Conservation (phyloP, 768 basidiomycete genomes). For the Neoboletus magnificus region DNA sequence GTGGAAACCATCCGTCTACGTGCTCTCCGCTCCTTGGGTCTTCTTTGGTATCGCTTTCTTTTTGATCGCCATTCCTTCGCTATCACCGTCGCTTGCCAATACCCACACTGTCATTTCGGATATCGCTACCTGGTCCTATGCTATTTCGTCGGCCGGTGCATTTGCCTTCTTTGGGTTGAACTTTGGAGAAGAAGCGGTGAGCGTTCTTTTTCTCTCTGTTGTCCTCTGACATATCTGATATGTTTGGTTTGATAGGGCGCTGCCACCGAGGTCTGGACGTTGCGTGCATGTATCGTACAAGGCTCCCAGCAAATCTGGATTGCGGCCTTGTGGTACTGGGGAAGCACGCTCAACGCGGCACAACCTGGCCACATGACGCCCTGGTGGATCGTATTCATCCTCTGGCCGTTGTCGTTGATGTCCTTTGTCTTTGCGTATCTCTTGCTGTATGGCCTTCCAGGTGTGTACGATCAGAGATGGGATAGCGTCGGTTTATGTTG, state of each 20-base stretch:
- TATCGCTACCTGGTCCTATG: constrained; percentile 87
- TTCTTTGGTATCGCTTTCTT: constrained; percentile 92
- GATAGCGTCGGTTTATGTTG: not conserved
- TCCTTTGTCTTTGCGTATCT: constrained; percentile 77
- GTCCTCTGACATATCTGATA: constrained; percentile 1
- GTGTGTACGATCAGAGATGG: constrained; percentile 36
- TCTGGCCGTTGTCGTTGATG: constrained; percentile 79
- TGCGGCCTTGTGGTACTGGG: constrained; percentile 96
- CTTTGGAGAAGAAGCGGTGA: constrained; percentile 92
- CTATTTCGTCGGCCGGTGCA: constrained; percentile 86
- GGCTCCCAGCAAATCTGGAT: constrained; percentile 97
- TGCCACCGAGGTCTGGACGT: constrained; percentile 90
- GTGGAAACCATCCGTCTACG: constrained; percentile 82
- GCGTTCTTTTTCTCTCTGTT: constrained; percentile 22
- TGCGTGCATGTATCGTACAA: constrained; percentile 90
- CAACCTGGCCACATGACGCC: constrained; percentile 56
- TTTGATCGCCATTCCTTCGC: constrained; percentile 83
- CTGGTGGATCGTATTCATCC: constrained; percentile 79
- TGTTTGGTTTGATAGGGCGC: constrained; percentile 55
- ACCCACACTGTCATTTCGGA: constrained; percentile 69
- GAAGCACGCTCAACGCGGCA: constrained; percentile 66
- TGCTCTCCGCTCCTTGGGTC: constrained; percentile 83
- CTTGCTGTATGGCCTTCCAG: constrained; percentile 84
- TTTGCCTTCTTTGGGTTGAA: constrained; percentile 95
- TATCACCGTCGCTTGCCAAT: constrained; percentile 53